Evolutionary conservation across 306 rosid species (phyloP).

Genomic region (Cicer yamashitae): DNA sequence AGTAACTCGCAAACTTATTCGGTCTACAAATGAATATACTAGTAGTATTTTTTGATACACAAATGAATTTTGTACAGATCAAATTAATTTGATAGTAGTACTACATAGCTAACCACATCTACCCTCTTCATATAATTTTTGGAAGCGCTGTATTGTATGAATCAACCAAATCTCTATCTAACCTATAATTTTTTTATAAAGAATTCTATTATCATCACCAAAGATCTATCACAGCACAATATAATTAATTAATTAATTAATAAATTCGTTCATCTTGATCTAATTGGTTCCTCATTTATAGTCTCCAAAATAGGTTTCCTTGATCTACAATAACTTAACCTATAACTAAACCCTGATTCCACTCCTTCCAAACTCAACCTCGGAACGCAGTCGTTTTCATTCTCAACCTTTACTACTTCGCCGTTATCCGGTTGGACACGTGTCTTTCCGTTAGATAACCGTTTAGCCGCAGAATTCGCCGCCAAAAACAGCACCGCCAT

Average conservation of each 20-base stretch:
- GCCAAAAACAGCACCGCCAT: constrained; percentile 75
- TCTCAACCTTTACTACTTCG: not conserved
- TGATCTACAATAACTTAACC: constrained; percentile 71
- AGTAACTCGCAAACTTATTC: constrained; percentile 22
- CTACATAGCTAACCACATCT: not conserved
- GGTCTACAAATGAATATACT: not conserved
- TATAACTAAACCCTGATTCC: constrained; percentile 61
- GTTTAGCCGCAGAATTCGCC: constrained; percentile 74
- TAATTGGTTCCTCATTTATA: constrained; percentile 71
- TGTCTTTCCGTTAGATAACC: constrained; percentile 56
- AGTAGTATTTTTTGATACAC: too few species aligned
- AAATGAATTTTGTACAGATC: constrained; percentile 33
- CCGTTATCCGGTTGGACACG: constrained; percentile 53
- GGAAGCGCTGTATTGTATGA: not conserved
- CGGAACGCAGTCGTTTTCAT: constrained; percentile 31
- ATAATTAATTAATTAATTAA: not conserved
- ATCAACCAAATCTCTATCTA: not conserved
- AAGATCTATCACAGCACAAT: not conserved
- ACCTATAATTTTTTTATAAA: not conserved
- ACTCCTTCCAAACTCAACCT: constrained; percentile 72
- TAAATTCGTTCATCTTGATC: not conserved
- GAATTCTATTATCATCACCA: not conserved
- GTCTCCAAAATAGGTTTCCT: constrained; percentile 88
- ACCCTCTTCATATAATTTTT: not conserved
- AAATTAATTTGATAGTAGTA: not conserved